phyloP scores from a whole-genome alignment of 495 filamentous ascomycete genomes.

The Mycothermus thermophilus region DNA sequence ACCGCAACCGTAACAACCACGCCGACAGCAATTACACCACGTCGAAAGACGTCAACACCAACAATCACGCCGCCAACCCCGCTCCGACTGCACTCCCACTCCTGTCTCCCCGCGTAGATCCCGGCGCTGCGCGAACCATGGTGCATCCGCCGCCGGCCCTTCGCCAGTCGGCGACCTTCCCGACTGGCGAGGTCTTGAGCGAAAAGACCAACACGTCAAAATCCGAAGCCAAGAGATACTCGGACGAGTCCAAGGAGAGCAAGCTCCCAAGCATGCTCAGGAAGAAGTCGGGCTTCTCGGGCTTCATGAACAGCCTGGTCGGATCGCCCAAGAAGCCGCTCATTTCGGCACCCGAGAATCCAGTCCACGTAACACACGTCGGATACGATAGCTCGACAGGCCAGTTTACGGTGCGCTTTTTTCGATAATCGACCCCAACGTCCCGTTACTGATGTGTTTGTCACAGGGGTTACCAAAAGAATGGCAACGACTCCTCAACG shows the following conservation, averaged over 20 bases:
- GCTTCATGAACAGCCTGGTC: slow-evolving; percentile 84
- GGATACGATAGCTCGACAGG: slow-evolving; percentile 95
- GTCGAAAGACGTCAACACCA: neutral
- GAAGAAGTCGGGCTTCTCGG: slow-evolving; percentile 91
- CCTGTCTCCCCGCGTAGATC: slow-evolving; percentile 42
- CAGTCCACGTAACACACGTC: slow-evolving; percentile 94
- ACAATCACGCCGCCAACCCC: neutral
- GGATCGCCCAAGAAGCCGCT: slow-evolving; percentile 80
- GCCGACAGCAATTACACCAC: slow-evolving; percentile 21
- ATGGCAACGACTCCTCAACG: slow-evolving; percentile 90
- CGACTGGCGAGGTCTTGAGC: slow-evolving; percentile 40
- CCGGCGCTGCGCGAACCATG: slow-evolving; percentile 42
- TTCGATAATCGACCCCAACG: neutral
- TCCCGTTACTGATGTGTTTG: no score
- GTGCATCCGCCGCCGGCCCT: slow-evolving; percentile 38
- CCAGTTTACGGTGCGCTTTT: slow-evolving; percentile 89
- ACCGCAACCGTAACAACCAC: slow-evolving; percentile 15
- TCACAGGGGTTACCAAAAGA: slow-evolving; percentile 82
- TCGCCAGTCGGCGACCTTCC: slow-evolving; percentile 72
- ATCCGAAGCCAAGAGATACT: slow-evolving; percentile 66
- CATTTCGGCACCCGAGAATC: slow-evolving; percentile 92
- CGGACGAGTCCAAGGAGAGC: slow-evolving; percentile 60
- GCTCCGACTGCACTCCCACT: slow-evolving; percentile 38
- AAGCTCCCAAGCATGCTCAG: slow-evolving; percentile 45
- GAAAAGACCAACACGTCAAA: slow-evolving; percentile 35